Percentiles rank a stretch among this genome's conserved stretches.
These are phyloP conservation scores for Colletotrichum lini DNA, from an alignment of 2,329 filamentous ascomycete species.

Conservation along the genomic window DNA sequence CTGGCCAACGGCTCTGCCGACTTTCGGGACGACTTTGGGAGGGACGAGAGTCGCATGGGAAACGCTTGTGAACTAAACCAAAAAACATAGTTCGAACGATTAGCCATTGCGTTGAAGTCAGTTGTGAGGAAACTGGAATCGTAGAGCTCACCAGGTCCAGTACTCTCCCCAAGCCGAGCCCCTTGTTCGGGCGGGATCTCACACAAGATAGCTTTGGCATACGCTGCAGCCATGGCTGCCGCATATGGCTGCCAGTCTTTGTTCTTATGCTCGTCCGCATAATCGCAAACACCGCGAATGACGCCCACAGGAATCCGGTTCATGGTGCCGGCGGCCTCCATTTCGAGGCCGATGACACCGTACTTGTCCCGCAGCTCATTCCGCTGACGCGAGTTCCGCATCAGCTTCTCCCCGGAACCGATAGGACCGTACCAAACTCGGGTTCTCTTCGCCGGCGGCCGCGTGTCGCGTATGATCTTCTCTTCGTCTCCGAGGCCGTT, in stretches of 20 bases:
- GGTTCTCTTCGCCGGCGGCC: slow-evolving; percentile 42
- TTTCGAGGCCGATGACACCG: slow-evolving; percentile 52
- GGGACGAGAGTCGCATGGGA: no score
- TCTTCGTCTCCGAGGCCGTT: slow-evolving; percentile 18
- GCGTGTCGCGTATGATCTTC: slow-evolving; percentile 27
- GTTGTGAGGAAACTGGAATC: no score
- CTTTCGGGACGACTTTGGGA: no score
- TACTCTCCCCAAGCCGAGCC: no score
- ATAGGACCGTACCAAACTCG: slow-evolving; percentile 53
- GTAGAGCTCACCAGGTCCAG: no score
- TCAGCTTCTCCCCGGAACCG: slow-evolving; percentile 51
- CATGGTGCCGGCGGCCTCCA: slow-evolving; percentile 52
- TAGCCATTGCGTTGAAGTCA: no score
- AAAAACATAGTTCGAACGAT: no score
- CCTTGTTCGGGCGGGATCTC: no score
- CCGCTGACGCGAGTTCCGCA: slow-evolving; percentile 46
- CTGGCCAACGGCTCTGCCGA: neutral
- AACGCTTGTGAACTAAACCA: no score
- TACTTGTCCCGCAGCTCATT: slow-evolving; percentile 48
- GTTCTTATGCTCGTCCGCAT: slow-evolving; percentile 52
- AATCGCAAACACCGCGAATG: slow-evolving; percentile 53
- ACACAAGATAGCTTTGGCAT: slow-evolving; percentile 34
- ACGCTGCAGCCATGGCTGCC: slow-evolving; percentile 51
- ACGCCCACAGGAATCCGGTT: slow-evolving; percentile 52
- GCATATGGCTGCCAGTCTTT: slow-evolving; percentile 54